A percentile compares a stretch with the other conserved stretches of the same genome.
These are phyloP conservation scores for Pseudoscleropodium purum DNA, from an alignment of 225 moss, liverwort and hornwort species.

Conservation along the genomic window DNA sequence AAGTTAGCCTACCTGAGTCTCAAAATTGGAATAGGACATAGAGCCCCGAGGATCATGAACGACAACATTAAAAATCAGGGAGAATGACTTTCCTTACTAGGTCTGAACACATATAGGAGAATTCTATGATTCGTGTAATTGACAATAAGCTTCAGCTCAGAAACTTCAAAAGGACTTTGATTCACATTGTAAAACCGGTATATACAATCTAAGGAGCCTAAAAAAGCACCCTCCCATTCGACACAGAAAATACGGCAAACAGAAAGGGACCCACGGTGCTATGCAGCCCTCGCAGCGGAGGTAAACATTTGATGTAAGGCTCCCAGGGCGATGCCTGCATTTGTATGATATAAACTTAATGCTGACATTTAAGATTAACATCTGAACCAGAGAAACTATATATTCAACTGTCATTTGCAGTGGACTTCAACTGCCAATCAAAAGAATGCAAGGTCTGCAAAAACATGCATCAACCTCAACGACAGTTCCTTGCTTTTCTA, in stretches of 20 bases:
- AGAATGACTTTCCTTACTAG: not conserved
- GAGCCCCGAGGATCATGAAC: not conserved
- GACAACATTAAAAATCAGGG: not conserved
- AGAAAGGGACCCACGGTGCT: constrained; percentile 17
- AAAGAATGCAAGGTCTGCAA: not conserved
- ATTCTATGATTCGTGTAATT: not conserved
- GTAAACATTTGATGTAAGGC: constrained; percentile 38
- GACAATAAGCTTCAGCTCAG: not conserved
- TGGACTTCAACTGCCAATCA: not conserved
- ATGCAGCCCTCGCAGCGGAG: constrained; percentile 28
- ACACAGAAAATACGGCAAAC: not conserved
- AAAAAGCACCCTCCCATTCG: not conserved
- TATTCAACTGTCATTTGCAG: not conserved
- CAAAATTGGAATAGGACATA: not conserved
- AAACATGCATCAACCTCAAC: not conserved
- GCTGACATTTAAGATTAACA: not conserved
- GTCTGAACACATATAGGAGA: not conserved
- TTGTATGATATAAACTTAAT: not conserved
- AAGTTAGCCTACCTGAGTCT: not conserved
- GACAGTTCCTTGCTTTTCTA: not conserved
- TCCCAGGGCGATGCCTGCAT: constrained; percentile 46
- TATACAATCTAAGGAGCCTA: not conserved
- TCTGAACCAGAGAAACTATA: not conserved
- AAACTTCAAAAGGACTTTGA: not conserved
- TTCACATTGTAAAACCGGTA: not conserved